phyloP scores from a whole-genome alignment of 805 yeast species.

The Ogataea ganodermae region DNA sequence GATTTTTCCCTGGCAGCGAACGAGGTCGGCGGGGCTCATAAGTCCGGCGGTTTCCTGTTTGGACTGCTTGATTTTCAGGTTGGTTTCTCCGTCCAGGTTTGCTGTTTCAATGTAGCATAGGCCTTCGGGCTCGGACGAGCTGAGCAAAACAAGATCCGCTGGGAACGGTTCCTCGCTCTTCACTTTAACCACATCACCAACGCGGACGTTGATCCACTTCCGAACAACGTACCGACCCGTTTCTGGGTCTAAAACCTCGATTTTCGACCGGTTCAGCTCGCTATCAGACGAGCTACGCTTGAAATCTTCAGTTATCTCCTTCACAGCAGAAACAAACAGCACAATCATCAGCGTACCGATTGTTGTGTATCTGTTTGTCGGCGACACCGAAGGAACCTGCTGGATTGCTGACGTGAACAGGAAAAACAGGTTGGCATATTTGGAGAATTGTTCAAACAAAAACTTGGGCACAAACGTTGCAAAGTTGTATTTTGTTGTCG shows the following conservation, averaged over 20 bases:
- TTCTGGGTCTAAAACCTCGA: conserved; percentile 59
- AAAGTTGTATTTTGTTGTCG: conserved; percentile 91
- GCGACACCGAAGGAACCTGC: conserved; percentile 95
- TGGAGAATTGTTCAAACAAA: conserved; percentile 93
- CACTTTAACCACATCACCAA: conserved; percentile 88
- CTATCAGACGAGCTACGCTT: conserved; percentile 87
- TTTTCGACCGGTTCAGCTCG: conserved; percentile 75
- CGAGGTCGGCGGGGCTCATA: conserved; percentile 64
- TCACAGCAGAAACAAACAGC: conserved; percentile 84
- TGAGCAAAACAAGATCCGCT: conserved; percentile 81
- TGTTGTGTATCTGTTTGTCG: conserved; percentile 94
- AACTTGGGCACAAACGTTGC: conserved; percentile 95
- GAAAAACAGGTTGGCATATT: conserved; percentile 93
- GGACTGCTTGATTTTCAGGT: conserved; percentile 91
- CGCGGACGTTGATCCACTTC: conserved; percentile 85
- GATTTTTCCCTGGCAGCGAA: conserved; percentile 57
- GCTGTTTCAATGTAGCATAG: conserved; percentile 97
- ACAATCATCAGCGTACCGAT: conserved; percentile 88
- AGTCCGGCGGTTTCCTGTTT: conserved; percentile 71
- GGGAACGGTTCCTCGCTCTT: conserved; percentile 90
- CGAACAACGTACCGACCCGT: conserved; percentile 64
- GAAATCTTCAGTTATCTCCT: conserved; percentile 87
- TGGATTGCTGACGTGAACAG: conserved; percentile 90
- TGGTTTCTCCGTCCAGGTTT: conserved; percentile 96
- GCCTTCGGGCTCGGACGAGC: conserved; percentile 98